Conservation (phyloP, 805 yeast species). For the Wickerhamomyces pijperi region DNA sequence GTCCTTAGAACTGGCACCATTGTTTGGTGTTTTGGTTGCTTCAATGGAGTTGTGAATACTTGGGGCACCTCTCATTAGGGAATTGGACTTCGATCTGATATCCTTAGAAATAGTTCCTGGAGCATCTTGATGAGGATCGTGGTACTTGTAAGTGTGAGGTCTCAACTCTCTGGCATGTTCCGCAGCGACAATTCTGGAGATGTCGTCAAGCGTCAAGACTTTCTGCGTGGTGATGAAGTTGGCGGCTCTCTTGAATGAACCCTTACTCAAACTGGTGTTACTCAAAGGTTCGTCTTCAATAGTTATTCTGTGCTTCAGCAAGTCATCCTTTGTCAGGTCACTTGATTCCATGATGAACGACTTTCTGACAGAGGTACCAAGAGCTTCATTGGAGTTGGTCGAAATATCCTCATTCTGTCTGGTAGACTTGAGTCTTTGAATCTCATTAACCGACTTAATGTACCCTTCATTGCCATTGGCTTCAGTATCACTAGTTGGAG, state of each 20-base stretch:
- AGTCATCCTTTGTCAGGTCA: conserved; percentile 12
- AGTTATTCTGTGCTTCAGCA: conserved; percentile 14
- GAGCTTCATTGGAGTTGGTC: conserved; percentile 37
- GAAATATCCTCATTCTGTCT: conserved; percentile 54
- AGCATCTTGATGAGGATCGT: conserved; percentile 28
- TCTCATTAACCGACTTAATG: conserved; percentile 61
- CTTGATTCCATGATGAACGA: conserved; percentile 45
- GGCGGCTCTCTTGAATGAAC: conserved; percentile 51
- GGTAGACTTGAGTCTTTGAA: conserved; percentile 62
- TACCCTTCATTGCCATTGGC: conserved; percentile 38
- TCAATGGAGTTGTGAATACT: conserved; percentile 3
- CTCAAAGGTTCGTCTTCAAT: conserved; percentile 26
- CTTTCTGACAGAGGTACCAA: conserved; percentile 34
- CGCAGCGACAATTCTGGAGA: conserved; percentile 92
- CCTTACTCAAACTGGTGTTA: conserved; percentile 41
- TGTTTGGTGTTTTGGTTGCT: background rate
- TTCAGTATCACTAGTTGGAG: conserved; percentile 9
- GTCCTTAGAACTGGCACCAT: background rate
- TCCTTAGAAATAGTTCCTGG: conserved; percentile 10
- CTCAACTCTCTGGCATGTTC: conserved; percentile 91
- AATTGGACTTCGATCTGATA: conserved; percentile 12
- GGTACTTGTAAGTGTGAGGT: conserved; percentile 86
- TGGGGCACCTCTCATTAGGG: conserved; percentile 10
- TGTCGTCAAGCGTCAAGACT: conserved; percentile 86
- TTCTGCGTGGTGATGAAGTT: conserved; percentile 69